Evolutionary conservation across 805 yeast genomes (phyloP).

Genomic region (Metschnikowia chrysomelidarum): DNA sequence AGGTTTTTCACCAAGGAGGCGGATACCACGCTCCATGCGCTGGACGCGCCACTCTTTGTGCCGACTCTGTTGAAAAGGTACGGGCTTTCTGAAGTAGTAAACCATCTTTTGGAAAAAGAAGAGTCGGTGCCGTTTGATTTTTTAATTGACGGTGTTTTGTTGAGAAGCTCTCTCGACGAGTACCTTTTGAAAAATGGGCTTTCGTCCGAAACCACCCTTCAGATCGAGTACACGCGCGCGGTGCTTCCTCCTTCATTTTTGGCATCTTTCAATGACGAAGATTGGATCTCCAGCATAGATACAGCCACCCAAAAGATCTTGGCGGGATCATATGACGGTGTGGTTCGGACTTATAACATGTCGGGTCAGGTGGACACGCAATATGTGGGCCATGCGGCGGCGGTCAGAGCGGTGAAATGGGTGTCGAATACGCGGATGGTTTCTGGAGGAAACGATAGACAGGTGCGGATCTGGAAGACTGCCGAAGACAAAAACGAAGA

Average conservation of each 20-base stretch:
- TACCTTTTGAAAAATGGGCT: slow-evolving; percentile 75
- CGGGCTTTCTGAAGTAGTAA: slow-evolving; percentile 93
- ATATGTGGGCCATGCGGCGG: slow-evolving; percentile 83
- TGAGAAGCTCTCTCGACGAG: slow-evolving; percentile 76
- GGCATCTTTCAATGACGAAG: slow-evolving; percentile 87
- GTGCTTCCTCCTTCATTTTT: slow-evolving; percentile 91
- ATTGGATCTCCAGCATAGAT: slow-evolving; percentile 86
- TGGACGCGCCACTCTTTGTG: slow-evolving; percentile 79
- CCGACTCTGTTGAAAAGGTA: slow-evolving; percentile 84
- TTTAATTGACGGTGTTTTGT: slow-evolving; percentile 76
- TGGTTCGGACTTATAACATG: slow-evolving; percentile 83
- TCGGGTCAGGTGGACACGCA: slow-evolving; percentile 80
- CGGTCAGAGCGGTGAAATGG: slow-evolving; percentile 82
- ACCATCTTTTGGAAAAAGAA: slow-evolving; percentile 69
- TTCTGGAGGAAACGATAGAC: slow-evolving; percentile 86
- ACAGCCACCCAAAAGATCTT: slow-evolving; percentile 57
- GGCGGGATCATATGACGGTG: slow-evolving; percentile 92
- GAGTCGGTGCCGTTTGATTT: slow-evolving; percentile 88
- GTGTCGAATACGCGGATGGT: slow-evolving; percentile 71
- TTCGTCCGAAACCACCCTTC: slow-evolving; percentile 75
- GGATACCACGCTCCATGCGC: slow-evolving; percentile 65
- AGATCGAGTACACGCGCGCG: slow-evolving; percentile 87
- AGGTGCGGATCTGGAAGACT: slow-evolving; percentile 84
- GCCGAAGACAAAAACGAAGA: slow-evolving; percentile 37
- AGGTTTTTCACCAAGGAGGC: slow-evolving; percentile 84